A percentile compares a stretch with the other conserved stretches of the same genome.
Conservation (phyloP, 352 stramenopile genomes). For the Hyaloperonospora arabidopsidis region DNA sequence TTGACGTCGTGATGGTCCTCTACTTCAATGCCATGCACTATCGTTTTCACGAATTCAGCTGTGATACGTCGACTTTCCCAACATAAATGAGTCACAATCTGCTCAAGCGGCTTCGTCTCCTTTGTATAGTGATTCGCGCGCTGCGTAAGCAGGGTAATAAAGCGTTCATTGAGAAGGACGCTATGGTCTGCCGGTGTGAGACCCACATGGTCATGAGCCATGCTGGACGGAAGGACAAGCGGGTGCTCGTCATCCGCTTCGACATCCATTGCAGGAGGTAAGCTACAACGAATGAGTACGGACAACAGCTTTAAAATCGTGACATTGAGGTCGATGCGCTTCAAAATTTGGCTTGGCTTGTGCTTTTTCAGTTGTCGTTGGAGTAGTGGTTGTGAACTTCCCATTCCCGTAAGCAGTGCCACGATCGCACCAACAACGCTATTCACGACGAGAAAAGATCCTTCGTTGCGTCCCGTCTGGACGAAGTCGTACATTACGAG, state of each 20-base stretch:
- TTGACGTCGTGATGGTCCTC: constrained; percentile 85
- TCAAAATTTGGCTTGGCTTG: constrained; percentile 65
- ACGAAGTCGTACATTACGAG: constrained; percentile 68
- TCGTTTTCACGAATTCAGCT: constrained; percentile 44
- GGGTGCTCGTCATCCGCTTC: constrained; percentile 20
- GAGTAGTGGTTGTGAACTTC: constrained; percentile 50
- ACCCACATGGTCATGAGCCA: constrained; percentile 65
- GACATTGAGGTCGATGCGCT: constrained; percentile 67
- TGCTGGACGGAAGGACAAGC: constrained; percentile 42
- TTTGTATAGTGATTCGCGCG: constrained; percentile 65
- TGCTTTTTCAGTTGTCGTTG: constrained; percentile 58
- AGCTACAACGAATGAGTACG: constrained; percentile 56
- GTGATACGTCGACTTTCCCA: constrained; percentile 68
- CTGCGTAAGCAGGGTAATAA: constrained; percentile 66
- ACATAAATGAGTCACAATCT: constrained; percentile 70
- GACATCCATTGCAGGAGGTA: constrained; percentile 68
- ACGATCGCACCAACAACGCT: constrained; percentile 74
- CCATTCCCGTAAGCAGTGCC: constrained; percentile 52
- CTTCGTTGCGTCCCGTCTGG: constrained; percentile 75
- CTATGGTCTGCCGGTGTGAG: constrained; percentile 50
- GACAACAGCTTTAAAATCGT: constrained; percentile 70
- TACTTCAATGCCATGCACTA: constrained; percentile 67
- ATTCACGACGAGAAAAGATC: constrained; percentile 74
- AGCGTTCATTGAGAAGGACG: constrained; percentile 68
- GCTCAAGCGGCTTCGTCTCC: constrained; percentile 72